Base-by-base conservation (phyloP, 345 rosid genomes). In the Hibiscus mutabilis region DNA sequence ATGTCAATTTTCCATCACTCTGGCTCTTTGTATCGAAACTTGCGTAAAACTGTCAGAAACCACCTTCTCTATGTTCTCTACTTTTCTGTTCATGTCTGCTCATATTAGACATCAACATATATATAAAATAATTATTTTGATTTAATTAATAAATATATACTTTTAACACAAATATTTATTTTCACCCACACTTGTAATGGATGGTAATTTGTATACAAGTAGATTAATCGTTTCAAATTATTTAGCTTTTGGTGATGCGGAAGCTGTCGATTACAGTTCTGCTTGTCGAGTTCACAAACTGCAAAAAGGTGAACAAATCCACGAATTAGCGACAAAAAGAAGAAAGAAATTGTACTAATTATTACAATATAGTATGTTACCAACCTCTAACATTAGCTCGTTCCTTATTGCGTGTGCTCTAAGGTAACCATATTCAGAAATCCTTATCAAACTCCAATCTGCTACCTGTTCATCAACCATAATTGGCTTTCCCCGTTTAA, bases 401-500 rank as follows among this genome's bases (percentile, higher is more conserved):
- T 66, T 56, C 76, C 46, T 79, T 60, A 84, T 82, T 2, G 88
- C 89, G 65, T 83, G 82, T 12, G 74, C 88, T 81, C 84, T 76
- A 12, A 82, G 66, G 70, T 79, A 84, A 0, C 91, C 94, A 59
- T 70, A 87, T 69, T 84, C 63, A 4, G 76, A 65, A 15, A 87
- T 72, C 86, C 89, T 87, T 19, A 56, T 31, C 74, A 86, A 76
- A 74, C 91, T 89, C 91, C 91, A 89, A 1, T 15, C 53, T 1
- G 24, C 60, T 24, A 71, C 71, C 91, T 83, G 81, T 65, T 31
- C 46, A 37, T 18, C 25, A 4, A 22, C 3, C 22, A 18, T 9
- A 18, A 19, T 19, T 9, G 11, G 12, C 1, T 40, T 40, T 40
- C 44, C 8, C 44, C 2, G 44, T 40, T 9, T 40, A 40, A 40